Evolutionary conservation across 2,329 filamentous ascomycete genomes (phyloP).

Genomic region (Didymella glomerata): DNA sequence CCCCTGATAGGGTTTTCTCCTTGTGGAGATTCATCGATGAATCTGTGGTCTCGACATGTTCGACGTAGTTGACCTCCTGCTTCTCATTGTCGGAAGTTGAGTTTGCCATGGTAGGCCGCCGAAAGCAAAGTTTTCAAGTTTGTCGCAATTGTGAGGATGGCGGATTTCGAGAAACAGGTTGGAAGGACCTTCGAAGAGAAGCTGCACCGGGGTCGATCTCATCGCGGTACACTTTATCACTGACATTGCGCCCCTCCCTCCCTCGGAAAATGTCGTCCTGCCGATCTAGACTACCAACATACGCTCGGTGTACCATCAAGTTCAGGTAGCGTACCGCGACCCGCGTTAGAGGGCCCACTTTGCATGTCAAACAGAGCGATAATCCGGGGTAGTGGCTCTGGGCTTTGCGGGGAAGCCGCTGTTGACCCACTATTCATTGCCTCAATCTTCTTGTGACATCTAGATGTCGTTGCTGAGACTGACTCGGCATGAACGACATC

Average conservation of each 20-base stretch:
- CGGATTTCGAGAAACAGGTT: background rate
- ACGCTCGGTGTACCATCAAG: conserved; percentile 4
- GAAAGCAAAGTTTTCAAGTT: background rate
- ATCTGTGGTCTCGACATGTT: conserved; percentile 35
- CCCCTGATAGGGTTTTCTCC: conserved; percentile 36
- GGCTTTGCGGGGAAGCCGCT: conserved; percentile 38
- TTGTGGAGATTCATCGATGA: conserved; percentile 37
- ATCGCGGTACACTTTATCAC: conserved; percentile 10
- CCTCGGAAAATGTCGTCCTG: conserved; percentile 16
- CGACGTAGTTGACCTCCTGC: conserved; percentile 34
- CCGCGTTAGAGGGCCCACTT: conserved; percentile 18
- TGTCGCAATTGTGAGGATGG: background rate
- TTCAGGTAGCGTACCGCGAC: conserved; percentile 6
- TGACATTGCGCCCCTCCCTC: conserved; percentile 11
- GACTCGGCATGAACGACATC: conserved; percentile 31
- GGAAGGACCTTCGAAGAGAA: background rate
- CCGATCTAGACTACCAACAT: conserved; percentile 15
- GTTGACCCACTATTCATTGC: conserved; percentile 12
- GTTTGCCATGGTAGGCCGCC: conserved; percentile 25
- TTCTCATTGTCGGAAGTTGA: conserved; percentile 35
- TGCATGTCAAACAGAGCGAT: conserved; percentile 20
- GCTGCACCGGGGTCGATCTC: background rate
- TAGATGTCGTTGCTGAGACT: conserved; percentile 18
- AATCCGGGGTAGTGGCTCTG: conserved; percentile 34
- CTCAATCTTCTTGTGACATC: conserved; percentile 12